Evolutionary conservation across 1,284 basidiomycete genomes (phyloP), one percentile per base, ranked within the genome.

Genomic region (Sporisorium sorghi): DNA sequence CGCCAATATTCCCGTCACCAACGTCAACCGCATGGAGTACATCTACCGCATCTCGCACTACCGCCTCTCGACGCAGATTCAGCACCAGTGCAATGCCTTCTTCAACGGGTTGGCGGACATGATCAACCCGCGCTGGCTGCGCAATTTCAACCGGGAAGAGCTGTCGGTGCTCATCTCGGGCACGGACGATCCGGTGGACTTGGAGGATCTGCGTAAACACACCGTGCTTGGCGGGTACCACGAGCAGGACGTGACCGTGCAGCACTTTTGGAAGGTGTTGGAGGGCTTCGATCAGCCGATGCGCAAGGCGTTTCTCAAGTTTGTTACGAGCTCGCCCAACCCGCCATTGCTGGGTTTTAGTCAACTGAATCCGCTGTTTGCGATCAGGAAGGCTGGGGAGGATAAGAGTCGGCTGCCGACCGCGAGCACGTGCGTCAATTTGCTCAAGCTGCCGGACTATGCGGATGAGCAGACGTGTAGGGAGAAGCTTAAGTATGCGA

Each of bases 41-140:
- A 97, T 99, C 76, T 91, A 93, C 79, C 88, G 93, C 15, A 89
- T 97, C 24, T 92, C 93, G 58, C 91, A 94, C 85, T 94, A 95
- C 85, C 91, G 91, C 51, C 88, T 99, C 26, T 94, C 90, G 82
- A 90, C 89, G 76, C 95, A 98, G 86, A 96, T 99, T 48, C 76
- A 76, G 39, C 70, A 72, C 59, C 96, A 99, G 86, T 93, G 91
- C 79, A 88, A 90, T 50, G 93, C 87, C 0, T 88, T 88, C 80
- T 87, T 88, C 76, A 75, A 80, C 6, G 83, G 83, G 11, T 67
- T 84, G 2, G 71, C 71, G 1, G 83, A 84, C 42, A 75, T 84
- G 26, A 82, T 84, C 57, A 79, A 83, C 30, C 78, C 82, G 26
- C 76, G 83, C 26, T 84, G 83, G 83, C 69, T 84, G 32, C 73